A percentile compares a stretch with the other conserved stretches of the same genome.
Evolutionary conservation across 768 basidiomycete genomes (phyloP).

Genomic region (Mycena haematopus): DNA sequence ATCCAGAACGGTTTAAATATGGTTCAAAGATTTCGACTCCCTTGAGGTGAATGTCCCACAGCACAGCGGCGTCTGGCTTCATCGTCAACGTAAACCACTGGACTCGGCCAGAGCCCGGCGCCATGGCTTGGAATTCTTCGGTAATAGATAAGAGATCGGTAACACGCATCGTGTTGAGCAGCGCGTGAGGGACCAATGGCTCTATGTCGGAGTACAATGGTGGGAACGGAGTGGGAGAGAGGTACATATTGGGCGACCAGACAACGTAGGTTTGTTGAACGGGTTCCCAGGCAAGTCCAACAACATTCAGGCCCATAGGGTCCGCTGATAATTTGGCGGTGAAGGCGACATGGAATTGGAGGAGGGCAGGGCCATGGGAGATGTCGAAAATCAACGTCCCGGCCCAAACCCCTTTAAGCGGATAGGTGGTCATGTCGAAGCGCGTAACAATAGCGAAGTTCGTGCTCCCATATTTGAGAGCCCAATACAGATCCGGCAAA

Average conservation of each 20-base stretch:
- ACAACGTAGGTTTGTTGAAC: conserved; percentile 23
- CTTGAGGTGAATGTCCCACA: conserved; percentile 23
- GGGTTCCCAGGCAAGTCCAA: conserved; percentile 28
- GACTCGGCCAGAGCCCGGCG: conserved; percentile 23
- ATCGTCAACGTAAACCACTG: conserved; percentile 29
- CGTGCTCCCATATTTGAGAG: conserved; percentile 32
- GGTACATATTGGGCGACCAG: conserved; percentile 29
- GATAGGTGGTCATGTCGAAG: conserved; percentile 31
- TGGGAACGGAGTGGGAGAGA: conserved; percentile 23
- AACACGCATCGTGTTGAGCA: conserved; percentile 28
- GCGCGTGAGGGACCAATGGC: conserved; percentile 9
- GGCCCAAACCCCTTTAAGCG: conserved; percentile 28
- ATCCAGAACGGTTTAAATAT: conserved; percentile 22
- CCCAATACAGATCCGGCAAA: conserved; percentile 30
- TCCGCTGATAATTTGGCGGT: conserved; percentile 22
- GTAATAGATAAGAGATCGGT: conserved; percentile 24
- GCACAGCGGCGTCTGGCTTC: conserved; percentile 25
- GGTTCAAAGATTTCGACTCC: conserved; percentile 28
- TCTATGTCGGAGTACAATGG: conserved; percentile 25
- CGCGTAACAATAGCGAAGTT: conserved; percentile 34
- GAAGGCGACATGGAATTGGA: conserved; percentile 26
- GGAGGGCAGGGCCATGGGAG: conserved; percentile 21
- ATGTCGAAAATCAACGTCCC: conserved; percentile 27
- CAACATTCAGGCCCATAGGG: conserved; percentile 24
- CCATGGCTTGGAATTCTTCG: conserved; percentile 26